Base-by-base conservation (phyloP, 2,329 filamentous ascomycete species). In the Pestalotiopsis fici region DNA sequence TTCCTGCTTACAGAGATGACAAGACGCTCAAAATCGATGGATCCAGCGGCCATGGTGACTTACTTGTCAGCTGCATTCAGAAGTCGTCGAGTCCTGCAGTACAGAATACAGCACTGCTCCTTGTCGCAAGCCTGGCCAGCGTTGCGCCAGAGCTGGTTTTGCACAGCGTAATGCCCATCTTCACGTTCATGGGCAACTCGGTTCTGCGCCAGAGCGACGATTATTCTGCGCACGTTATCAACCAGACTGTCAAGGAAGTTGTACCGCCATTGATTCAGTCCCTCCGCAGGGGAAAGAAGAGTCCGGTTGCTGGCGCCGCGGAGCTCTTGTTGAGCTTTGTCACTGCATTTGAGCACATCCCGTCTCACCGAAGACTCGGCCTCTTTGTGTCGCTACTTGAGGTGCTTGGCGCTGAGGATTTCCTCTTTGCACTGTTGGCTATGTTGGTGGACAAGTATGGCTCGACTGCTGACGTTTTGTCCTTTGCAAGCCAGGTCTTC, bases 151-250 rank as follows among this genome's bases (percentile, higher is more conserved):
- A 97, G 77, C 83, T 97, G 60, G 93, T 99, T 3, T 86, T 99
- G 67, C 95, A 99, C 80, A 98, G 94, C 73, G 93, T 99, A 65
- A 99, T 99, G 96, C 96, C 96, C 13, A 95, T 99, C 64, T 99
- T 99, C 81, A 98, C 96, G 0, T 98, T 98, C 77, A 98, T 98
- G 91, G 94, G 95, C 55, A 92, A 91, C 56, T 97, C 93, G 3
- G 91, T 98, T 23, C 86, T 99, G 62, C 91, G 93, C 61, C 95
- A 98, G 81, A 94, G 93, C 73, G 97, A 99, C 74, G 95, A 98
- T 73, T 98, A 98, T 81, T 98, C 96, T 25, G 94, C 95, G 13
- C 93, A 97, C 77, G 95, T 99, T 37, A 95, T 98, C 67, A 94
- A 97, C 74, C 94, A 94, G 83, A 98, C 96, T 1, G 95, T 99